Conservation (phyloP, 106 monocot species). For the Dendrobium huoshanense region DNA sequence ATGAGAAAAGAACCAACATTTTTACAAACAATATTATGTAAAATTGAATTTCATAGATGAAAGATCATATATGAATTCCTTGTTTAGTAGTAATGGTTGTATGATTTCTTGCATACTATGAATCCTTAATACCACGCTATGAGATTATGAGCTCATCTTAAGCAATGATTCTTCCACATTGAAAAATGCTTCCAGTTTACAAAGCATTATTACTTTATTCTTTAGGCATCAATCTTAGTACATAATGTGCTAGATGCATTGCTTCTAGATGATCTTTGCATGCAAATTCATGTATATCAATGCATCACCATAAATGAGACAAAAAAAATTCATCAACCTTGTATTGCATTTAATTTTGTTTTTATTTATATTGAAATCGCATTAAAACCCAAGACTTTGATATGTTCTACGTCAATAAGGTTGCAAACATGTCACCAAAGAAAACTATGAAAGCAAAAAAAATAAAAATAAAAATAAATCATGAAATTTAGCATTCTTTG, state of each 20-base stretch:
- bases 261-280: no score
- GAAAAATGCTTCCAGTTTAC: no score
- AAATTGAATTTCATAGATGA: neutral
- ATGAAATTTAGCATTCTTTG: neutral
- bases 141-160: no score
- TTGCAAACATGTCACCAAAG: conserved; percentile 1
- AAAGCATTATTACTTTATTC: no score
- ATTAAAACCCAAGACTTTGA: neutral
- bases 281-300: neutral
- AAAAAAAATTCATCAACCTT: neutral
- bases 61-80: neutral
- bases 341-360: conserved; percentile 1
- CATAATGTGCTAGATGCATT: no score
- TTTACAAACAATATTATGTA: neutral
- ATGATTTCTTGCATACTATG: neutral
- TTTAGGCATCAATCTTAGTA: no score
- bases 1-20: neutral
- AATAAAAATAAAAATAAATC: neutral
- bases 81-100: neutral
- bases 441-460: neutral
- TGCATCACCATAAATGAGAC: neutral
- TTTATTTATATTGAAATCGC: neutral
- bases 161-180: no score
- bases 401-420: neutral
- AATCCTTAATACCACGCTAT: neutral